Evolutionary conservation across 805 yeast species (phyloP).

Genomic region (Starmera caribaea): DNA sequence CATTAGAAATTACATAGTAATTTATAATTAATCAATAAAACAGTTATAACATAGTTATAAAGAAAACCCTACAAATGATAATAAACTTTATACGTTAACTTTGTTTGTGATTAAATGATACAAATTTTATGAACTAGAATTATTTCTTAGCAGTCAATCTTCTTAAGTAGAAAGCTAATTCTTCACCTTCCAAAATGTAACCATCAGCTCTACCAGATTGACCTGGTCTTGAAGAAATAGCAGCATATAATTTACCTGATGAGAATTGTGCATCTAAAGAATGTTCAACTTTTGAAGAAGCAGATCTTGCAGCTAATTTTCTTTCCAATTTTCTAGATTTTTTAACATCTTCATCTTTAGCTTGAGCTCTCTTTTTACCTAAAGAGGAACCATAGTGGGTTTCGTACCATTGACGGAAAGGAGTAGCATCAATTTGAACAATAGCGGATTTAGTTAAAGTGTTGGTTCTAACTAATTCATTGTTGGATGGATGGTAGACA

Average conservation of each 20-base stretch:
- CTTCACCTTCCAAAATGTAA: slow-evolving; percentile 99
- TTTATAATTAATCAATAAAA: slow-evolving; percentile 5
- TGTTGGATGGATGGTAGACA: slow-evolving; percentile 99
- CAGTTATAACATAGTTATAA: neutral
- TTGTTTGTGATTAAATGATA: neutral
- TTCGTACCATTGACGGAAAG: slow-evolving; percentile 99
- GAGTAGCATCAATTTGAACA: slow-evolving; percentile 99
- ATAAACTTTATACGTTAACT: no score
- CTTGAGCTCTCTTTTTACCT: slow-evolving; percentile 65
- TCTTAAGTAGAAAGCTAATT: slow-evolving; percentile 99
- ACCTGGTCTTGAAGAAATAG: slow-evolving; percentile 99
- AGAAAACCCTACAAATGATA: neutral
- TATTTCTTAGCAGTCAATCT: slow-evolving; percentile 99
- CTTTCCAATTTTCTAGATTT: slow-evolving; percentile 76
- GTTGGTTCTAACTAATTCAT: slow-evolving; percentile 99
- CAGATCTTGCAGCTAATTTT: slow-evolving; percentile 91
- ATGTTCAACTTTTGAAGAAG: slow-evolving; percentile 73
- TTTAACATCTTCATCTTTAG: slow-evolving; percentile 50
- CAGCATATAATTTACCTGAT: slow-evolving; percentile 98
- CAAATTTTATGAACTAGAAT: slow-evolving; percentile 17
- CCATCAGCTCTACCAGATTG: slow-evolving; percentile 99
- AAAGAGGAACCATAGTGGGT: slow-evolving; percentile 91
- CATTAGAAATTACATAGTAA: no score
- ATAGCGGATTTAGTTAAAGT: slow-evolving; percentile 98
- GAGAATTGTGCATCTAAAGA: slow-evolving; percentile 95